Evolutionary conservation across 2,329 filamentous ascomycete genomes (phyloP).

Genomic region (Verticillium isaacii): DNA sequence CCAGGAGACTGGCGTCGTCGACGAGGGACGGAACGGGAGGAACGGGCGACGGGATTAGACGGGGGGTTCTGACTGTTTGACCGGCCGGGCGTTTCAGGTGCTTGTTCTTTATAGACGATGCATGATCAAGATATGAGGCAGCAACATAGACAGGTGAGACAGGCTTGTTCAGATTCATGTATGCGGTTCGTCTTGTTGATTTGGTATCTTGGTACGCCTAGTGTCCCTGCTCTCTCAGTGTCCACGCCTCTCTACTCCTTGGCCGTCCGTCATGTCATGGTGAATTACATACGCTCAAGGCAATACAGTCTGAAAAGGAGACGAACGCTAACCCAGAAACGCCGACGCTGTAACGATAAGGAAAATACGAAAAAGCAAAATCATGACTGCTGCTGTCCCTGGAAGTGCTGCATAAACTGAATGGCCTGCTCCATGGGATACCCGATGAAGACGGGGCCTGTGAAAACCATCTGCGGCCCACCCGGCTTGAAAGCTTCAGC

Average conservation of each 20-base stretch:
- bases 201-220: neutral
- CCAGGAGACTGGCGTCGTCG: neutral
- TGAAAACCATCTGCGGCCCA: conserved; percentile 74
- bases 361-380: conserved; percentile 1
- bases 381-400: conserved; percentile 20
- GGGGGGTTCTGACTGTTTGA: neutral
- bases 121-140: too few relatives aligned
- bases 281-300: neutral
- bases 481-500: conserved; percentile 24
- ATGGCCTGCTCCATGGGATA: conserved; percentile 83
- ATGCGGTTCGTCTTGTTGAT: too few relatives aligned
- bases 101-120: neutral
- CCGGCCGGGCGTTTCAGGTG: neutral
- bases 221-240: neutral
- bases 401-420: conserved; percentile 62
- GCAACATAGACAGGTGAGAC: too few relatives aligned
- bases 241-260: neutral
- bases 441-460: conserved; percentile 89
- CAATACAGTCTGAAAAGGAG: neutral
- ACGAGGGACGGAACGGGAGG: neutral
- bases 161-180: too few relatives aligned
- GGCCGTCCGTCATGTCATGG: neutral
- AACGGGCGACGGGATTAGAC: conserved; percentile 3
- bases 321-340: conserved; percentile 16
- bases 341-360: conserved; percentile 21